Conservation (phyloP, 495 filamentous ascomycete genomes). For the Tuber borchii region DNA sequence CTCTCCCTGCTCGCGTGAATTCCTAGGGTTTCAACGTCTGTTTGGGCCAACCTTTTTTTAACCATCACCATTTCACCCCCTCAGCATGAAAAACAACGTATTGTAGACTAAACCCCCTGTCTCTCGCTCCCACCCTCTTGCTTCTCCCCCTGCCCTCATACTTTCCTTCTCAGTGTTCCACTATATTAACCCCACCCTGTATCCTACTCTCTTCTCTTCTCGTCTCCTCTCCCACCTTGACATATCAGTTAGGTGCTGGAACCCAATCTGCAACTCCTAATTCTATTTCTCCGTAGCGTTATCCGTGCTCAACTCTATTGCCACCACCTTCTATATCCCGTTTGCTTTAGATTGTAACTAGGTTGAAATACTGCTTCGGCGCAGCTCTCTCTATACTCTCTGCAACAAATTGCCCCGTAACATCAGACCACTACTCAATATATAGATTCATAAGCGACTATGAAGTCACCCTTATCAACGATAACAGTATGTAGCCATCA, state of each 20-base stretch:
- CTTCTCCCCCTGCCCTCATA: conserved; percentile 43
- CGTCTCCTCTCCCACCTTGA: conserved; percentile 5
- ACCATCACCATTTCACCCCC: too few relatives aligned
- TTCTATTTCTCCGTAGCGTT: conserved; percentile 16
- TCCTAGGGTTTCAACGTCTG: too few relatives aligned
- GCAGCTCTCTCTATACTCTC: not conserved
- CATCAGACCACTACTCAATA: conserved; percentile 21
- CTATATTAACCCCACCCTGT: conserved; percentile 4
- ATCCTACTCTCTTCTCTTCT: not conserved
- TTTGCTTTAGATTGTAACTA: conserved; percentile 52
- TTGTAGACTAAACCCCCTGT: conserved; percentile 48
- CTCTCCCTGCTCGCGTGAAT: too few relatives aligned
- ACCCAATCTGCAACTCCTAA: conserved; percentile 5
- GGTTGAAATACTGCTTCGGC: not conserved
- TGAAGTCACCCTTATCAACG: conserved; percentile 94
- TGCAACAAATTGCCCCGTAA: conserved; percentile 36
- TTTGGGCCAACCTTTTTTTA: too few relatives aligned
- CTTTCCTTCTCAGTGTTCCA: conserved; percentile 6
- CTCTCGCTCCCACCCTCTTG: conserved; percentile 48
- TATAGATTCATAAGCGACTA: conserved; percentile 98
- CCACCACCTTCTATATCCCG: conserved; percentile 5
- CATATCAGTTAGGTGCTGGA: not conserved
- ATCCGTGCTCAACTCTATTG: conserved; percentile 8
- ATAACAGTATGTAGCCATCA: conserved; percentile 65
- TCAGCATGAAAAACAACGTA: conserved; percentile 50